Conservation (phyloP, 2,329 filamentous ascomycete genomes). For the Aspergillus luchuensis region DNA sequence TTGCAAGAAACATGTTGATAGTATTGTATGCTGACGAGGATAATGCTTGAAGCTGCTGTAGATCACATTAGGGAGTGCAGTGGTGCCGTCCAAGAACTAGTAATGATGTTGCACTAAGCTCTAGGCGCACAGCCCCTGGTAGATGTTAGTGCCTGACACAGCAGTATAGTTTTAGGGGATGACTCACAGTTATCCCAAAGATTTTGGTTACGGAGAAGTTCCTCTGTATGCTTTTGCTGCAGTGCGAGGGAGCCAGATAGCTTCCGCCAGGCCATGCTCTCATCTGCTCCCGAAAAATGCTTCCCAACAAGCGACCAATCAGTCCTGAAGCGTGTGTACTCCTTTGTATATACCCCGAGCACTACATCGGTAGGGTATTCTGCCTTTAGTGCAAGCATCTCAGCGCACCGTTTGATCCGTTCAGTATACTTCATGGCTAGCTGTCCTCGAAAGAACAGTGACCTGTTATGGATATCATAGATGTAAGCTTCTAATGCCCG, state of each 20-base stretch:
- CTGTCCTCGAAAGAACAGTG: constrained; percentile 11
- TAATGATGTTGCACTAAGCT: constrained; percentile 1
- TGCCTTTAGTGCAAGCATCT: not conserved
- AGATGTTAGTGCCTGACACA: not conserved
- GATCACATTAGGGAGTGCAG: not conserved
- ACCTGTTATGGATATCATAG: not conserved
- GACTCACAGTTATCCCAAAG: not conserved
- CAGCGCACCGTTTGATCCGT: constrained; percentile 10
- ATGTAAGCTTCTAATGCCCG: no score
- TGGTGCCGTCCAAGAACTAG: constrained; percentile 6
- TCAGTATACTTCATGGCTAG: constrained; percentile 10
- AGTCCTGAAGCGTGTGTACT: no score
- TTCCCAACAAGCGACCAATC: no score
- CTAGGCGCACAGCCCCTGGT: constrained; percentile 6
- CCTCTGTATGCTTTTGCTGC: constrained; percentile 1
- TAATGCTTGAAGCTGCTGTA: not conserved
- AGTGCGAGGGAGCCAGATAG: not conserved
- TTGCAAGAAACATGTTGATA: constrained; percentile 2
- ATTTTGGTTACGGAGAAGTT: not conserved
- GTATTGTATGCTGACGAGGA: constrained; percentile 1
- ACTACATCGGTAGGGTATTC: constrained; percentile 12
- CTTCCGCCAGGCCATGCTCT: not conserved
- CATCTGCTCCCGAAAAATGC: not conserved
- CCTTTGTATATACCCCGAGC: constrained; percentile 1
- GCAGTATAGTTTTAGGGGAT: not conserved